A percentile compares a stretch with the other conserved stretches of the same genome.
phyloP scores from a whole-genome alignment of 2,329 filamentous ascomycete species.

The Fusarium abutilonis region DNA sequence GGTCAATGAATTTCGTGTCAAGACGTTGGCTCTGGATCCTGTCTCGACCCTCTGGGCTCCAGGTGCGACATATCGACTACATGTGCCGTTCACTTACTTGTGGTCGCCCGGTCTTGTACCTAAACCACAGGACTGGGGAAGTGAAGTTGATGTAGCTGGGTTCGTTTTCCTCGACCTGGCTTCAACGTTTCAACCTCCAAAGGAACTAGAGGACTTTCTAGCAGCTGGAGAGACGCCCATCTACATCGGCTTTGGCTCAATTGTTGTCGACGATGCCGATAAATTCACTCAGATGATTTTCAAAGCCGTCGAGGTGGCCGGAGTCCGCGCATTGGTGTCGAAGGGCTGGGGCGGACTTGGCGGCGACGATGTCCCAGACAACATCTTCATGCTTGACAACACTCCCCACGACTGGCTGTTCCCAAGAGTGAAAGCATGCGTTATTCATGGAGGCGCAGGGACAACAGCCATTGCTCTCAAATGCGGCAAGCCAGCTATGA shows the following conservation, averaged over 20 bases:
- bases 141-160: slow-evolving; percentile 76
- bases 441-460: slow-evolving; percentile 82
- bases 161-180: slow-evolving; percentile 81
- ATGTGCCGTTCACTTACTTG: slow-evolving; percentile 80
- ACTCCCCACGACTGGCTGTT: slow-evolving; percentile 83
- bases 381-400: slow-evolving; percentile 77
- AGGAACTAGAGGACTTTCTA: slow-evolving; percentile 65
- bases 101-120: slow-evolving; percentile 74
- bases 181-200: slow-evolving; percentile 67
- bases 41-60: slow-evolving; percentile 82
- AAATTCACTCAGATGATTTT: slow-evolving; percentile 77
- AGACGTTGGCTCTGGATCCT: slow-evolving; percentile 75
- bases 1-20: slow-evolving; percentile 77
- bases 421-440: slow-evolving; percentile 70
- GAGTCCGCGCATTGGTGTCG: slow-evolving; percentile 76
- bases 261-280: slow-evolving; percentile 78
- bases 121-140: slow-evolving; percentile 74
- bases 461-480: slow-evolving; percentile 80
- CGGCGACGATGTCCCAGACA: slow-evolving; percentile 65
- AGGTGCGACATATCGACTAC: slow-evolving; percentile 74
- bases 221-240: slow-evolving; percentile 67
- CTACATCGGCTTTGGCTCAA: slow-evolving; percentile 81
- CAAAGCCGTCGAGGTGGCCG: slow-evolving; percentile 70
- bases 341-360: slow-evolving; percentile 81
- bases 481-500: slow-evolving; percentile 76